These are phyloP conservation scores for Phylloporus sp. DNA, from an alignment of 768 basidiomycete species.

Conservation along the genomic window DNA sequence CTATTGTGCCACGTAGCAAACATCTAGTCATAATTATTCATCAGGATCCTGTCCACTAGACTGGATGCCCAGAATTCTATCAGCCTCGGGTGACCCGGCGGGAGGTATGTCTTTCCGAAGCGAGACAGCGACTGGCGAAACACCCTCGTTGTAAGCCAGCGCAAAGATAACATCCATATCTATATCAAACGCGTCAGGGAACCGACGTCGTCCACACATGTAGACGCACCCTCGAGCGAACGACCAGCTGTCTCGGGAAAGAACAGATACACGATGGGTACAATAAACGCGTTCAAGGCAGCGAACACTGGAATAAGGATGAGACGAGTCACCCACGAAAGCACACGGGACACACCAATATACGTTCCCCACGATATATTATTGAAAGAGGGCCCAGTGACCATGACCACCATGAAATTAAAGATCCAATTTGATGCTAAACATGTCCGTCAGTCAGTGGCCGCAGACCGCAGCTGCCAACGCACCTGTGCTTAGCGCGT, in stretches of 20 bases:
- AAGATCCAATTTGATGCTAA: conserved; percentile 49
- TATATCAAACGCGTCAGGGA: conserved; percentile 6
- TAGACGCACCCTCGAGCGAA: conserved; percentile 47
- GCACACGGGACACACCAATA: conserved; percentile 37
- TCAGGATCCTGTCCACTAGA: neutral
- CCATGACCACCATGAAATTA: conserved; percentile 58
- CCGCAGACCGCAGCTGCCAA: neutral
- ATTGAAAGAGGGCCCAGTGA: conserved; percentile 56
- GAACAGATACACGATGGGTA: conserved; percentile 56
- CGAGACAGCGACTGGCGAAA: conserved; percentile 43
- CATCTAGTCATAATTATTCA: neutral
- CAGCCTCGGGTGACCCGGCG: conserved; percentile 44
- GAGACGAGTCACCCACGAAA: neutral
- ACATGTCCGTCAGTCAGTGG: neutral
- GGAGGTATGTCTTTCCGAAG: conserved; percentile 41
- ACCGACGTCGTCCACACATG: neutral
- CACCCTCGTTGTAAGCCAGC: conserved; percentile 40
- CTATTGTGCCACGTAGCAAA: neutral
- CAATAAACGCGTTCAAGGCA: conserved; percentile 50
- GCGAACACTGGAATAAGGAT: conserved; percentile 42
- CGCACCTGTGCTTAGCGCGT: conserved; percentile 54
- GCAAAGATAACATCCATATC: conserved; percentile 49
- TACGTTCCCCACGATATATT: conserved; percentile 59
- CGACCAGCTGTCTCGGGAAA: conserved; percentile 61
- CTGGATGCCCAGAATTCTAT: conserved; percentile 38